Base-by-base conservation (phyloP, 257 asterid genomes). In the Gentiana macrophylla region DNA sequence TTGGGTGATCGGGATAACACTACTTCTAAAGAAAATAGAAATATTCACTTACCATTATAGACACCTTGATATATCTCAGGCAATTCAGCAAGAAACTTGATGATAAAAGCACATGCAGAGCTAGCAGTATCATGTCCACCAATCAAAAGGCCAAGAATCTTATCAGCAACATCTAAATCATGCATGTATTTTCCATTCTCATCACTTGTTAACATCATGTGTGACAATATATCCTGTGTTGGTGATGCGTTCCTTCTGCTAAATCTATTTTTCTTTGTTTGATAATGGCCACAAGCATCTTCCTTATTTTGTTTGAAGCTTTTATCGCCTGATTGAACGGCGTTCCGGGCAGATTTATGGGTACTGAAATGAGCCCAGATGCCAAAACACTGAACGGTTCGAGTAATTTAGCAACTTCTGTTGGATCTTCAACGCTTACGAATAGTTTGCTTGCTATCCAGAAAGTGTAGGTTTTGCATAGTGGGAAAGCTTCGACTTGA, bases 291-390 rank as follows among this genome's bases (percentile, higher is more conserved):
- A 65, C 37, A 1, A 80, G 74, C 63, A 77, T 81, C 38, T 74
- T 80, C 44, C 84, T 59, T 1, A 80, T 72, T 46, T 55, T 62
- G 0, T 60, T 62, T 1, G 87, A 65, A 1, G 79, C 75, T 65
- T 77, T 80, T 5, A 80, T 80, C 34, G 84, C 87, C 68, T 53
- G 65, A 46, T 70, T 34, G 50, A 74, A 80, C 8, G 87, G 79
- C 8, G 87, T 80, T 1, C 87, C 84, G 2, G 87, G 87, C 37
- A 80, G 13, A 11, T 80, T 81, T 1, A 80, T 34, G 1, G 84
- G 46, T 0, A 41, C 9, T 5, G 46, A 41, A 3, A 41, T 2
- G 46, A 41, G 3, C 46, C 46, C 46, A 5, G 46, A 41, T 5
- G 5, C 46, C 46, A 41, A 41, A 1, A 2, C 8, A 41, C 46